A percentile compares a stretch with the other conserved stretches of the same genome.
These are phyloP conservation scores for Metschnikowia continentalis DNA, from an alignment of 805 yeast genomes.

Conservation along the genomic window DNA sequence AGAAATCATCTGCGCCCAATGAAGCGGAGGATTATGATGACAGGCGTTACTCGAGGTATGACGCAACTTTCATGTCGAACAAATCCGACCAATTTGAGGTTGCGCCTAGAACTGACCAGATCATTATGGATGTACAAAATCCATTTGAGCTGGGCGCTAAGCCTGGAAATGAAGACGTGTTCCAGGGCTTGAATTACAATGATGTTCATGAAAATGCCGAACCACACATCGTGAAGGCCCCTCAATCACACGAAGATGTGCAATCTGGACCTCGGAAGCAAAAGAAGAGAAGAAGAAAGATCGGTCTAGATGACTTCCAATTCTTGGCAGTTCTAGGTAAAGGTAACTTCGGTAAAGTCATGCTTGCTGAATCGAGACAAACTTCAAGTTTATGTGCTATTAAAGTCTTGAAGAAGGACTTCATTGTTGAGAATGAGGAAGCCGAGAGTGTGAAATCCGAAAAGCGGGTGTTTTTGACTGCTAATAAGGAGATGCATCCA, in stretches of 20 bases:
- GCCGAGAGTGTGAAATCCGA: slow-evolving; percentile 93
- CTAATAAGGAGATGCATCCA: slow-evolving; percentile 88
- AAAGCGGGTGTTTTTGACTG: slow-evolving; percentile 81
- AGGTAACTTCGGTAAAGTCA: slow-evolving; percentile 98
- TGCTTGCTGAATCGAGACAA: slow-evolving; percentile 91
- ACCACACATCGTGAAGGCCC: background rate
- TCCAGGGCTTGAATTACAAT: slow-evolving; percentile 27
- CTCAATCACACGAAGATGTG: background rate
- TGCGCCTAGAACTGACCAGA: background rate
- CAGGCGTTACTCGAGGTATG: slow-evolving; percentile 7
- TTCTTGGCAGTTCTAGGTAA: slow-evolving; percentile 93
- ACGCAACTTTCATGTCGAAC: slow-evolving; percentile 22
- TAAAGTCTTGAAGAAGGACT: slow-evolving; percentile 93
- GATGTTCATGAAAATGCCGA: slow-evolving; percentile 12
- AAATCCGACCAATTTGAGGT: slow-evolving; percentile 19
- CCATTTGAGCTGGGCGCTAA: slow-evolving; percentile 8
- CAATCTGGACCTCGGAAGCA: slow-evolving; percentile 22
- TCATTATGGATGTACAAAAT: slow-evolving; percentile 6
- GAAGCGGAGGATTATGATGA: slow-evolving; percentile 3
- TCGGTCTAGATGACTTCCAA: slow-evolving; percentile 93
- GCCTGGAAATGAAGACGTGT: slow-evolving; percentile 5
- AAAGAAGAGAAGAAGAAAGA: slow-evolving; percentile 54
- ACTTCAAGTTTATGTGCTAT: slow-evolving; percentile 85
- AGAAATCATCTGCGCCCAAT: background rate
- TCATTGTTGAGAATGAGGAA: slow-evolving; percentile 92